Percentiles rank a stretch among this genome's conserved stretches.
phyloP scores from a whole-genome alignment of 768 basidiomycete genomes.

The Podaxis sp. region DNA sequence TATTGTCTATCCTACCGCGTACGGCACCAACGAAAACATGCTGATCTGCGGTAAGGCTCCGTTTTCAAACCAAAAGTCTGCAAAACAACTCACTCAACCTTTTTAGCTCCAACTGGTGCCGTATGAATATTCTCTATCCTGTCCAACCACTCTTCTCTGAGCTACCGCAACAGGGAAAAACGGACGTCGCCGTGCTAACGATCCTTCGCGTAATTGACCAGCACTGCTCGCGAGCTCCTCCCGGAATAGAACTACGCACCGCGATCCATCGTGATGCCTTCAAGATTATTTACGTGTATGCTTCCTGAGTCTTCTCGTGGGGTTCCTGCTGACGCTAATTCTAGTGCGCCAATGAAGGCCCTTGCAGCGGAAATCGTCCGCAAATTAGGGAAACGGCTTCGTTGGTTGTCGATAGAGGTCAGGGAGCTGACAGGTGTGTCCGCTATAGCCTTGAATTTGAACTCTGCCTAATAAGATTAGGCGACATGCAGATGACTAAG shows the following conservation, averaged over 20 bases:
- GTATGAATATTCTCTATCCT: conserved; percentile 44
- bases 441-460: not conserved
- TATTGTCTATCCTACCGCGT: conserved; percentile 90
- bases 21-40: conserved; percentile 94
- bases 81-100: not conserved
- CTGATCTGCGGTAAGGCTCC: conserved; percentile 74
- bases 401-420: conserved; percentile 84
- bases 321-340: not conserved
- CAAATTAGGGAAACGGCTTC: conserved; percentile 85
- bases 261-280: conserved; percentile 70
- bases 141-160: conserved; percentile 9
- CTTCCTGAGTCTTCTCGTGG: not conserved
- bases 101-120: conserved; percentile 91
- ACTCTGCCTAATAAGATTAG: conserved; percentile 26
- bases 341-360: conserved; percentile 96
- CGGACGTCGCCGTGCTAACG: conserved; percentile 93
- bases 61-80: not conserved
- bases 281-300: conserved; percentile 96
- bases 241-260: conserved; percentile 30
- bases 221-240: conserved; percentile 34
- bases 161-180: conserved; percentile 78
- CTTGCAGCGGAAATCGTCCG: conserved; percentile 92
- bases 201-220: conserved; percentile 86
- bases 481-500: conserved; percentile 97
- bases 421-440: conserved; percentile 81